Base-by-base conservation (phyloP, 108 stramenopile species). In the Skeletonema marinoi region DNA sequence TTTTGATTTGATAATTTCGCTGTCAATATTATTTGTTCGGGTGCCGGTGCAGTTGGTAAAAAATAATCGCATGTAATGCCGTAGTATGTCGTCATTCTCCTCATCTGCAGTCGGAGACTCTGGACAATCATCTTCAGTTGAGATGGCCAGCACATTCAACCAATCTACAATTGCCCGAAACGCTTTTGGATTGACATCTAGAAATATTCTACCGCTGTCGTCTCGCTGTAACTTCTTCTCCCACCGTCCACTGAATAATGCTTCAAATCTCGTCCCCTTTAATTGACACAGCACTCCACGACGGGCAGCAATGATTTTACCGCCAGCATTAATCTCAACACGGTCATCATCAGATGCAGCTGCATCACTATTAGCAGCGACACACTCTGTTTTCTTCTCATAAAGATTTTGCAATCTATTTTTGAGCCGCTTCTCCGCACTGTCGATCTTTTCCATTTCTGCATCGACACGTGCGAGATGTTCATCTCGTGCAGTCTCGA, bases 391-490 rank as follows among this genome's bases (percentile, higher is more conserved):
- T 1, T 35, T 35, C 33, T 35, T 35, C 33, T 35, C 33, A 1
- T 35, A 1, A 35, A 35, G 33, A 35, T 35, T 6, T 35, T 35
- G 33, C 33, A 35, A 35, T 35, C 6, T 35, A 35, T 35, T 6
- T 35, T 35, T 35, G 33, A 35, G 33, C 33, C 33, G 33, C 33
- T 35, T 31, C 75, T 74, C 46, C 58, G 87, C 19, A 66, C 77
- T 1, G 56, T 48, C 29, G 68, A 68, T 10, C 67, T 89, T 17
- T n/a, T 71, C 3, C 30, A 71, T 41, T 66, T 87, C 36, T 17
- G 73, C 14, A 81, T 74, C 13, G 86, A 75, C 38, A 77, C 86
- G 65, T 82, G 82, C 3, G 85, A 85, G 88, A 35, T 5, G 33
- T 4, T 35, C 33, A 35, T 35, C 33, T 12, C 11, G 44, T 35